Conservation (phyloP, 305 asterid species). For the Stenogyne calaminthoides region DNA sequence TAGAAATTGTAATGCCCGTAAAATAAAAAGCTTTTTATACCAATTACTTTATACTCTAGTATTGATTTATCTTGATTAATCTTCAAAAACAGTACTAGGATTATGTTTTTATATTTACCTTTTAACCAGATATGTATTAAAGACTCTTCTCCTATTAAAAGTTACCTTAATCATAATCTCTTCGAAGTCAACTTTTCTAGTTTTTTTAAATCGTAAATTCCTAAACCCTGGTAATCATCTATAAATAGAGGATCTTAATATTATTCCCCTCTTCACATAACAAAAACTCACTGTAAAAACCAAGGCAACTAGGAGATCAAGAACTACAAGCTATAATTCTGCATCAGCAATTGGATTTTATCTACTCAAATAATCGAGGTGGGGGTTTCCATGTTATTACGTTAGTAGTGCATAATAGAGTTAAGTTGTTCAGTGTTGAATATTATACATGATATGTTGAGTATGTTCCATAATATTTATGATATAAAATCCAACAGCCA, state of each 20-base stretch:
- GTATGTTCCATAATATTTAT: not conserved
- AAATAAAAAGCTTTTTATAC: not conserved
- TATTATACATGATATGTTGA: not conserved
- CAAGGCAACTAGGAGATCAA: not conserved
- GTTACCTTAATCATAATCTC: not conserved
- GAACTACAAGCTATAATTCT: not conserved
- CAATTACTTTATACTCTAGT: not conserved
- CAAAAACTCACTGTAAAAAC: not conserved
- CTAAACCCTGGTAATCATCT: not conserved
- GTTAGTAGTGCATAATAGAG: not conserved
- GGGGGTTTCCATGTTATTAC: not conserved
- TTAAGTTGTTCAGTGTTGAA: not conserved
- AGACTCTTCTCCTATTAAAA: not conserved
- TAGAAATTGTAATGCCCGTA: not conserved
- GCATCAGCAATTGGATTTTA: not conserved
- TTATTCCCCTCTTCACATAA: not conserved
- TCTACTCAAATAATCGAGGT: not conserved
- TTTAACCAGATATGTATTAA: not conserved
- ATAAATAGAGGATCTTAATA: not conserved
- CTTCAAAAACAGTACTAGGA: not conserved
- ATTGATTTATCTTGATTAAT: not conserved
- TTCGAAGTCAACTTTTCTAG: not conserved
- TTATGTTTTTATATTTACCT: not conserved
- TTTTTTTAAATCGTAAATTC: too few species aligned
- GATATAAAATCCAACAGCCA: not conserved